Evolutionary conservation across 176 grass and related monocot species (phyloP).

Genomic region (Microstegium vimineum): DNA sequence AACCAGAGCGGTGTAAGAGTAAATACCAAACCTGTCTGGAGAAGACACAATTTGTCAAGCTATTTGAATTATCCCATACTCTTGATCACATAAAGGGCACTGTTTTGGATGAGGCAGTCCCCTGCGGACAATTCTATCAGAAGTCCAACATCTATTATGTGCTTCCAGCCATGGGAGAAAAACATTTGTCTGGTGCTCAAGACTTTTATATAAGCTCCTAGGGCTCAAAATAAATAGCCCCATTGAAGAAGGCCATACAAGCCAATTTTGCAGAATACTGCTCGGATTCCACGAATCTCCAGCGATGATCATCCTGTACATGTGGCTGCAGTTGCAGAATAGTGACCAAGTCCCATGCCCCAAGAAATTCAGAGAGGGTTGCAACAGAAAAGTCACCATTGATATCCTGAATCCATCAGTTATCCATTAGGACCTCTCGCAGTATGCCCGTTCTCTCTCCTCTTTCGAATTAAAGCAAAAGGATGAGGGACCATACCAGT

Average conservation of each 20-base stretch:
- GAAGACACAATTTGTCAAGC: background rate
- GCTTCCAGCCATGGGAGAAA: background rate
- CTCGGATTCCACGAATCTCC: background rate
- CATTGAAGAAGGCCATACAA: background rate
- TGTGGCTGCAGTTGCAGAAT: too few species aligned
- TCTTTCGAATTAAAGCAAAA: background rate
- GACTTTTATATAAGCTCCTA: too few species aligned
- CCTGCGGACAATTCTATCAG: background rate
- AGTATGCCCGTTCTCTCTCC: background rate
- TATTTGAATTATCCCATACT: background rate
- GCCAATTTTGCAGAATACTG: background rate
- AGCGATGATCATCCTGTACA: background rate
- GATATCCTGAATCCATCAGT: background rate
- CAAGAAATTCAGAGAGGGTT: background rate
- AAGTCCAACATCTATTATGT: background rate
- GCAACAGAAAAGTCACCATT: background rate
- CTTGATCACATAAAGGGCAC: background rate
- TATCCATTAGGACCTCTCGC: background rate
- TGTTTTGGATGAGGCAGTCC: background rate
- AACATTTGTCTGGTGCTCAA: background rate
- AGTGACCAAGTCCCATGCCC: background rate
- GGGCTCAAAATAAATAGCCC: too few species aligned
- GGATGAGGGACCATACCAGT: background rate
- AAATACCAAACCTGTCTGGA: background rate
- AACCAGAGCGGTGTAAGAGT: background rate